Evolutionary conservation across 345 rosid genomes (phyloP), one percentile per base, ranked within the genome.

Genomic region (Pistacia vera): DNA sequence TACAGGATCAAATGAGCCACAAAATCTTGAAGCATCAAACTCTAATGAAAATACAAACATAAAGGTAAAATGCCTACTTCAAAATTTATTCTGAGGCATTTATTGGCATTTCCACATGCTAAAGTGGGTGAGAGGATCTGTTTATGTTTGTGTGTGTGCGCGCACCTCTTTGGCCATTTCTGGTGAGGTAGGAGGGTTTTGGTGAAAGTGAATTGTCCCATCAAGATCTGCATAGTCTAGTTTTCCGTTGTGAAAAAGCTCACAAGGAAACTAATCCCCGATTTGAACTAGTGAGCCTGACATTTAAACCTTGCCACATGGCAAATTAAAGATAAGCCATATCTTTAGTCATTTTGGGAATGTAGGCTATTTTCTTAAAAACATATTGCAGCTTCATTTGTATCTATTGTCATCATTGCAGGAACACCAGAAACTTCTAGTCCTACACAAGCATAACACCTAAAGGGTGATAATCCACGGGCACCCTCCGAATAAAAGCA

Each of bases 391-490:
- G 8, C 46, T 49, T 49, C 17, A 61, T 68, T 51, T 68, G 33
- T 59, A 16, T 48, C 68, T 72, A 6, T 52, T 17, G 71, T 54
- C 14, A 61, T 16, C 58, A 57, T 75, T 78, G 79, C 88, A 91
- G 95, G 81, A 82, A 81, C 59, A 64, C 78, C 64, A 63, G 79
- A 72, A 78, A 77, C 66, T 52, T 73, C 72, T 20, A 55, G 62
- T 70, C 78, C 81, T 63, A 71, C 57, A 62, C 81, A 75, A 85
- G 77, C 63, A 73, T 70, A 82, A 62, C 49, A 22, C 81, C 77
- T 2, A 84, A 75, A 81, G 97, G 84, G 97, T 91, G 78, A 90
- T 90, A 71, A 90, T 93, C 66, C 94, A 93, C 59, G 88, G 93
- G 70, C 86, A 92, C 72, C 81, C 82, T 83, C 98, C 98, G 48